A percentile compares a stretch with the other conserved stretches of the same genome.
Evolutionary conservation across 441 rosid species (phyloP).

Genomic region (Hura crepitans): DNA sequence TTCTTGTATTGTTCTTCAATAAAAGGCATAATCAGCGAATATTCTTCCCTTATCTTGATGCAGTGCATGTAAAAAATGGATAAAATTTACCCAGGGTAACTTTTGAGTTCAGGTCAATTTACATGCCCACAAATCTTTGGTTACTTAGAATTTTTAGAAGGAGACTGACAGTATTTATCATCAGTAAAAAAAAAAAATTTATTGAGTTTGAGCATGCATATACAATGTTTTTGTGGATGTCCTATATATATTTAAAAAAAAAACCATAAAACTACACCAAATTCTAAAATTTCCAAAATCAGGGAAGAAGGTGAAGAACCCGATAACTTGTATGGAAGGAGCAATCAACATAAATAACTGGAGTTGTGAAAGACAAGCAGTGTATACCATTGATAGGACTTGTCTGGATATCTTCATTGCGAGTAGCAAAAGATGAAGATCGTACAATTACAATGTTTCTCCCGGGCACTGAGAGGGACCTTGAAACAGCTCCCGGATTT

Average conservation of each 20-base stretch:
- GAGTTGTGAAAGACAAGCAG: neutral
- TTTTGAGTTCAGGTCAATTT: neutral
- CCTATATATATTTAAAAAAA: neutral
- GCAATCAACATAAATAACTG: constrained; percentile 7
- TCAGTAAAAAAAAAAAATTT: neutral
- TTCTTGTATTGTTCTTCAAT: neutral
- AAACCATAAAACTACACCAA: neutral
- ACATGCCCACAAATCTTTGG: neutral
- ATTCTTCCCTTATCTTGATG: neutral
- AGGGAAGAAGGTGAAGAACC: neutral
- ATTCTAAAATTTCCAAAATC: neutral
- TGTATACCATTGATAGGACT: constrained; percentile 51
- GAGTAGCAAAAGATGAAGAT: constrained; percentile 53
- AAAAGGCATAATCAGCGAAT: neutral
- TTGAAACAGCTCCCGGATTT: constrained; percentile 45
- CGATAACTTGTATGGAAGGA: constrained; percentile 13
- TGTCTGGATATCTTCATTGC: constrained; percentile 32
- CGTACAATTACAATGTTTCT: constrained; percentile 73
- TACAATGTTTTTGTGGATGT: neutral
- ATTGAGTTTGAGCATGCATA: neutral
- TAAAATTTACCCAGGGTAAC: neutral
- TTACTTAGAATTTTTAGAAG: neutral
- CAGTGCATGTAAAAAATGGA: neutral
- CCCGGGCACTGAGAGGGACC: constrained; percentile 79
- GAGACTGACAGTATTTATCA: neutral